These are phyloP conservation scores for Mitragyna speciosa DNA, from an alignment of 257 asterid genomes.

Conservation along the genomic window DNA sequence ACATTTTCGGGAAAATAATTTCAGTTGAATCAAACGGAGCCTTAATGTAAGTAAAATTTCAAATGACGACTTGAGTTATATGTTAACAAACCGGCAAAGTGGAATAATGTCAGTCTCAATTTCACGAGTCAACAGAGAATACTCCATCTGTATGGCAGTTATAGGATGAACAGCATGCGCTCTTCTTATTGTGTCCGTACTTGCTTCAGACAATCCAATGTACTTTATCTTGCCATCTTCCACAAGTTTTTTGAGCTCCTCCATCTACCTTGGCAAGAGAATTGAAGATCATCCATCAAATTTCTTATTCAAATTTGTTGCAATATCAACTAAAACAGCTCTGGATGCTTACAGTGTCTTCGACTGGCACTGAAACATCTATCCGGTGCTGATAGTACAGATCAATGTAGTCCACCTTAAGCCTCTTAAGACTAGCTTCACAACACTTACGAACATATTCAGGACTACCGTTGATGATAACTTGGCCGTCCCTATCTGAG, in stretches of 20 bases:
- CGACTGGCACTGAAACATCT: slow-evolving; percentile 51
- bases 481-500: neutral
- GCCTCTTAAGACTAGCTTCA: slow-evolving; percentile 54
- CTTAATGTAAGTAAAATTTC: neutral
- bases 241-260: slow-evolving; percentile 54
- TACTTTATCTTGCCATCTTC: slow-evolving; percentile 56
- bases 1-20: no score
- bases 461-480: slow-evolving; percentile 29
- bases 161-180: slow-evolving; percentile 61
- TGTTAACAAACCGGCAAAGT: slow-evolving; percentile 42
- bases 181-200: slow-evolving; percentile 50
- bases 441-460: slow-evolving; percentile 44
- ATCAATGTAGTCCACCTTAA: slow-evolving; percentile 53
- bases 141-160: slow-evolving; percentile 59
- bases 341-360: slow-evolving; percentile 48
- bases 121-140: slow-evolving; percentile 55
- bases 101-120: slow-evolving; percentile 56
- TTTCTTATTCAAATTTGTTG: neutral
- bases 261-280: slow-evolving; percentile 33
- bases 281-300: no score
- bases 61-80: neutral
- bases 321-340: no score
- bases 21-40: no score
- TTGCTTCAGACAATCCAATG: slow-evolving; percentile 61
- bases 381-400: slow-evolving; percentile 51